A percentile compares a stretch with the other conserved stretches of the same genome.
Evolutionary conservation across 805 yeast genomes (phyloP).

Genomic region (Hagleromyces aurorensis): DNA sequence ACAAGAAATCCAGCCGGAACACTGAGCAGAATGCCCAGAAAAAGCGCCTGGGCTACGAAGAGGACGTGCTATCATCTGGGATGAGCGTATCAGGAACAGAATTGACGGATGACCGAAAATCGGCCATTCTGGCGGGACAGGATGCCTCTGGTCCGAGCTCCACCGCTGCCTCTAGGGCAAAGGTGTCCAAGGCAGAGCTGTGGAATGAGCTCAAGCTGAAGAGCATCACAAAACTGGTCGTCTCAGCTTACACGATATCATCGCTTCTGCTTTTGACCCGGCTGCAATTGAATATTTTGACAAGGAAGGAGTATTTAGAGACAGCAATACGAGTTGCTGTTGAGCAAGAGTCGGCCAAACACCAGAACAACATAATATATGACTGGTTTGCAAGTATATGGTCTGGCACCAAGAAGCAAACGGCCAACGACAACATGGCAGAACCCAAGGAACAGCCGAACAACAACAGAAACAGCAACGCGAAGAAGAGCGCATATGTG

Average conservation of each 20-base stretch:
- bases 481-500: conserved; percentile 31
- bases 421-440: conserved; percentile 1
- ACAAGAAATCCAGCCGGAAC: conserved; percentile 14
- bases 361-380: conserved; percentile 7
- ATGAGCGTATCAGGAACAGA: conserved; percentile 15
- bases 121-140: too few relatives aligned
- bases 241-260: conserved; percentile 61
- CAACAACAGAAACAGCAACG: too few relatives aligned
- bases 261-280: conserved; percentile 71
- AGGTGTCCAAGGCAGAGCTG: conserved; percentile 52
- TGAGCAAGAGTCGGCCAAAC: conserved; percentile 15
- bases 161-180: conserved; percentile 6
- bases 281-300: conserved; percentile 79
- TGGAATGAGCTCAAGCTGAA: conserved; percentile 79
- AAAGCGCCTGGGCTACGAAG: conserved; percentile 4
- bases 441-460: conserved; percentile 26
- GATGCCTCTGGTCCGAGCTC: conserved; percentile 7
- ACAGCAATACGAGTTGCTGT: conserved; percentile 64
- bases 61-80: conserved; percentile 17
- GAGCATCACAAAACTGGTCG: conserved; percentile 64
- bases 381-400: conserved; percentile 8
- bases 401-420: conserved; percentile 1
- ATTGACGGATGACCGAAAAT: too few relatives aligned
- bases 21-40: conserved; percentile 3
- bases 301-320: conserved; percentile 77